Conservation (phyloP, 1,139 yeast genomes). For the Kazachstania sp. region DNA sequence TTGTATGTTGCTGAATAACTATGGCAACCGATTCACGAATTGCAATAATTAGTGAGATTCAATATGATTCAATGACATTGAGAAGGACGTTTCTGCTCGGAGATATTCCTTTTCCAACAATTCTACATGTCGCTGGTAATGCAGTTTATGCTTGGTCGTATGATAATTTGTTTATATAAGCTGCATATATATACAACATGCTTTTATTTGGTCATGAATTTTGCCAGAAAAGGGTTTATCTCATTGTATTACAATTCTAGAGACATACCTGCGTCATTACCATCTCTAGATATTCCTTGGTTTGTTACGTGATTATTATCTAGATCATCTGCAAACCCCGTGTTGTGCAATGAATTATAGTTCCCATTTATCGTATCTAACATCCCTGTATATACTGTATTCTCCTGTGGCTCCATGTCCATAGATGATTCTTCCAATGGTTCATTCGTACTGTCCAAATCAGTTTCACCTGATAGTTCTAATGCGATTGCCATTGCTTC, state of each 20-base stretch:
- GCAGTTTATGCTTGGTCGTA: too few relatives aligned
- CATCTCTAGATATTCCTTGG: constrained; percentile 8
- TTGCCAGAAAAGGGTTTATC: too few relatives aligned
- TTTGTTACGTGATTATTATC: constrained; percentile 14
- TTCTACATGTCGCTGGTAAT: too few relatives aligned
- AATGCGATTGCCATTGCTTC: constrained; percentile 26
- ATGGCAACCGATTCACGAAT: not conserved
- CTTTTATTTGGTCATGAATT: too few relatives aligned
- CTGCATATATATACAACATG: not conserved
- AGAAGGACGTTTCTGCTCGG: too few relatives aligned
- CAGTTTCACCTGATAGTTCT: constrained; percentile 18
- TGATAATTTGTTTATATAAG: too few relatives aligned
- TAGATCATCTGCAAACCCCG: constrained; percentile 22
- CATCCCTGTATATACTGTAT: constrained; percentile 13
- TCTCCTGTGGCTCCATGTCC: constrained; percentile 4
- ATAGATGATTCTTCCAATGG: constrained; percentile 6
- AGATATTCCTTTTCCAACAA: too few relatives aligned
- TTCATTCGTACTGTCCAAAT: constrained; percentile 6
- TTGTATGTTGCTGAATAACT: not conserved
- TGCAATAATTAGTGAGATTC: too few relatives aligned
- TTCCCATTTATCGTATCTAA: constrained; percentile 10
- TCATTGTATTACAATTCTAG: constrained; percentile 18
- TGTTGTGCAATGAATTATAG: constrained; percentile 11
- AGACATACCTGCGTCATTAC: constrained; percentile 23
- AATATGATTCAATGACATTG: too few relatives aligned